A percentile compares a stretch with the other conserved stretches of the same genome.
phyloP scores from a whole-genome alignment of 306 rosid genomes.

The Lathyrus sativus region DNA sequence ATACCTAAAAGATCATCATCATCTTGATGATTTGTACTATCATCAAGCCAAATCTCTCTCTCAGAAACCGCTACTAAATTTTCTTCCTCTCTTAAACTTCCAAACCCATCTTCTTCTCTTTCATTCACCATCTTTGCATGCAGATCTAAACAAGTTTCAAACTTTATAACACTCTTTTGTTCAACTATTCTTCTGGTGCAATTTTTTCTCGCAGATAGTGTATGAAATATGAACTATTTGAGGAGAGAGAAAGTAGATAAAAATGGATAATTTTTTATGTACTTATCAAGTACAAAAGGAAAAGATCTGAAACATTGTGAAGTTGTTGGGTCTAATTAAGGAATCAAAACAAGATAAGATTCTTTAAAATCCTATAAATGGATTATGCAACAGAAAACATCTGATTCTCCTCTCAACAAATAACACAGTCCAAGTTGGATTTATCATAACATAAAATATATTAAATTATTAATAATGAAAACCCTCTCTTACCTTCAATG shows the following conservation, averaged over 20 bases:
- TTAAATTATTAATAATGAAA: not conserved
- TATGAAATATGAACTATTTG: not conserved
- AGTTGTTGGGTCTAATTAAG: slow-evolving; percentile 50
- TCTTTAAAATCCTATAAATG: slow-evolving; percentile 49
- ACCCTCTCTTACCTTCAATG: slow-evolving; percentile 38
- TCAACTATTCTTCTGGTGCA: not conserved
- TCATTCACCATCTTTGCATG: slow-evolving; percentile 55
- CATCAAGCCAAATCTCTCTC: slow-evolving; percentile 62
- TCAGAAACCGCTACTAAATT: slow-evolving; percentile 25
- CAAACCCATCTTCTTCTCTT: slow-evolving; percentile 36
- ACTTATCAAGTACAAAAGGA: slow-evolving; percentile 49
- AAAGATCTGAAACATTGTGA: slow-evolving; percentile 41
- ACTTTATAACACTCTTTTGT: not conserved
- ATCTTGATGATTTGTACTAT: slow-evolving; percentile 26
- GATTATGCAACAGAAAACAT: slow-evolving; percentile 82
- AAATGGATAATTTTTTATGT: slow-evolving; percentile 37
- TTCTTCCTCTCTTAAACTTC: slow-evolving; percentile 33
- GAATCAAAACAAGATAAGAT: slow-evolving; percentile 69
- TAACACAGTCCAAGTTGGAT: slow-evolving; percentile 37
- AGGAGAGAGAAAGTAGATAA: slow-evolving; percentile 48
- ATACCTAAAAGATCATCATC: slow-evolving; percentile 53
- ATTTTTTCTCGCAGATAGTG: not conserved
- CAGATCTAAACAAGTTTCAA: slow-evolving; percentile 46
- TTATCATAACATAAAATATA: slow-evolving; percentile 33
- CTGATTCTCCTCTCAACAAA: slow-evolving; percentile 43